A percentile compares a stretch with the other conserved stretches of the same genome.
These are phyloP conservation scores for Henckelia pumila DNA, from an alignment of 257 asterid species.

Conservation along the genomic window DNA sequence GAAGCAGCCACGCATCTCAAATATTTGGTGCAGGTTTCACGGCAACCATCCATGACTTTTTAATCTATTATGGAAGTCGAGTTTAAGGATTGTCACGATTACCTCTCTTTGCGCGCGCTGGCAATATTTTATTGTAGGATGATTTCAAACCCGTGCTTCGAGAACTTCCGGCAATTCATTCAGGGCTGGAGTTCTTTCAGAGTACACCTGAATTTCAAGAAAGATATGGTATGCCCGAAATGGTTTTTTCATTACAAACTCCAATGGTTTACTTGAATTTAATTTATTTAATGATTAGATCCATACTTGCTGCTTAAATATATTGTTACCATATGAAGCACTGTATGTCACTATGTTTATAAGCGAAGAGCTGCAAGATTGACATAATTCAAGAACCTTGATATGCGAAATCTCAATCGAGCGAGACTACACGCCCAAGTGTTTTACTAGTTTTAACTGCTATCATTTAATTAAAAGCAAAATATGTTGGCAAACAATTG, in stretches of 20 bases:
- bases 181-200: slow-evolving; percentile 96
- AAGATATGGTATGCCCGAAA: slow-evolving; percentile 50
- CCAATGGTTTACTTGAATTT: no score
- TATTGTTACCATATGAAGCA: background rate
- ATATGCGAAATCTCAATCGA: no score
- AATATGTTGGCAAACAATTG: no score
- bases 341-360: no score
- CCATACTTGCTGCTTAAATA: background rate
- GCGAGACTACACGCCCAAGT: no score
- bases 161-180: slow-evolving; percentile 94
- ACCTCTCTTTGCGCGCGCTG: slow-evolving; percentile 23
- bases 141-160: slow-evolving; percentile 94
- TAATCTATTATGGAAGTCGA: background rate
- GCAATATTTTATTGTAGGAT: slow-evolving; percentile 46
- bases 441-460: no score
- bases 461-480: no score
- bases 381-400: no score
- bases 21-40: no score
- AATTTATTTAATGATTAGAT: no score
- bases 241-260: background rate
- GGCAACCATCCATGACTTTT: background rate
- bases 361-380: no score
- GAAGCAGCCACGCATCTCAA: no score
- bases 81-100: slow-evolving; percentile 23
- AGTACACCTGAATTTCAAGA: slow-evolving; percentile 99